Percentiles rank a stretch among this genome's conserved stretches.
phyloP scores from a whole-genome alignment of 2,329 filamentous ascomycete genomes.

The Neurospora sp. region DNA sequence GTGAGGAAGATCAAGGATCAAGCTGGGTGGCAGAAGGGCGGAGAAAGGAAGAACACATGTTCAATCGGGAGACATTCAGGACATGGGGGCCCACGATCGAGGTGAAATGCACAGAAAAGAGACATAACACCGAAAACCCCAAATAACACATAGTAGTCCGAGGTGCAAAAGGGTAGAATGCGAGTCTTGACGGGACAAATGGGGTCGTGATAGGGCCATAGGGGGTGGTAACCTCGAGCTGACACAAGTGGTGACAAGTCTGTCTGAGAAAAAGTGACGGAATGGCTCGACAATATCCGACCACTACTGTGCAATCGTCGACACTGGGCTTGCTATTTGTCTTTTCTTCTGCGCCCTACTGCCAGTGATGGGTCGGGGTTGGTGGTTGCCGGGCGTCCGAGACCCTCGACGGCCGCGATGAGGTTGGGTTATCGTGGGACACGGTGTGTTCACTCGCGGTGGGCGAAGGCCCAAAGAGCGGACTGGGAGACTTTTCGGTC shows the following conservation, averaged over 20 bases:
- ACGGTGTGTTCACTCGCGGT: background rate
- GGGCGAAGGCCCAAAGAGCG: background rate
- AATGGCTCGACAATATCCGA: background rate
- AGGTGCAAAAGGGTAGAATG: background rate
- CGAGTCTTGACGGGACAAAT: background rate
- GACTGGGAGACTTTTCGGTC: background rate
- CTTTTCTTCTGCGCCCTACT: background rate
- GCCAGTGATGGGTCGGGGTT: background rate
- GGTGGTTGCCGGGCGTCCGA: background rate
- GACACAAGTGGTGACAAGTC: slow-evolving; percentile 15
- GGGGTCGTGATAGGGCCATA: slow-evolving; percentile 9
- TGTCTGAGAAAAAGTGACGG: background rate
- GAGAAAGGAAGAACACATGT: background rate
- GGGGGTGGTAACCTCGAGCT: slow-evolving; percentile 10
- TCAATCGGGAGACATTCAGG: background rate
- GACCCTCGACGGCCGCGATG: background rate
- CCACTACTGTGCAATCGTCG: background rate
- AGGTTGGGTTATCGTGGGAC: background rate
- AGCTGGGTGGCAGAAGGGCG: background rate
- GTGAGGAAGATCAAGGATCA: background rate
- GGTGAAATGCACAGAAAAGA: background rate
- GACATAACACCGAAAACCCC: background rate
- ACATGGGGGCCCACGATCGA: background rate
- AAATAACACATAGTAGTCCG: background rate
- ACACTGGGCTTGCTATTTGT: background rate